A percentile compares a stretch with the other conserved stretches of the same genome.
Evolutionary conservation across 225 moss, liverwort and hornwort species (phyloP).

Genomic region (Marchantia paleacea): DNA sequence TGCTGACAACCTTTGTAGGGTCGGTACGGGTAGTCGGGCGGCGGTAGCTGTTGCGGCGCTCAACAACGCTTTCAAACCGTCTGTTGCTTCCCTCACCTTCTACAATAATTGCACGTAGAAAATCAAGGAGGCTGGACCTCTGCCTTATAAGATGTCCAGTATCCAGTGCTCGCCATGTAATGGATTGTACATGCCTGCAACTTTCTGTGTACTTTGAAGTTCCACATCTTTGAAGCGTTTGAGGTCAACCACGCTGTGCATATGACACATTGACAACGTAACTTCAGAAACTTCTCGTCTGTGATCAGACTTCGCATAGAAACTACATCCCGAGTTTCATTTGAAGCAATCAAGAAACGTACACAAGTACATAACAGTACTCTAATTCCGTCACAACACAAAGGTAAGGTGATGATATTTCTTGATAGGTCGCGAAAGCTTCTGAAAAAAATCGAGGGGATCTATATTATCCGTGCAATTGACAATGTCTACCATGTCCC

Average conservation of each 20-base stretch:
- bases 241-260: background rate
- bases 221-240: background rate
- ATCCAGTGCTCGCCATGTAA: slow-evolving; percentile 80
- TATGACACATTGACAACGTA: background rate
- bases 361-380: background rate
- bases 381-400: too few species aligned
- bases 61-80: slow-evolving; percentile 55
- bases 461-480: background rate
- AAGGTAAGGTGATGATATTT: too few species aligned
- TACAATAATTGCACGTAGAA: slow-evolving; percentile 80
- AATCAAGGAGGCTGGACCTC: slow-evolving; percentile 77
- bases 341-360: background rate
- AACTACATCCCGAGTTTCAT: background rate
- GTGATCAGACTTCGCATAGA: background rate
- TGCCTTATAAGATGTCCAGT: slow-evolving; percentile 71
- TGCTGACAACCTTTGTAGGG: slow-evolving; percentile 73
- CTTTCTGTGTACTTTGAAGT: background rate
- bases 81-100: slow-evolving; percentile 61
- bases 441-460: background rate
- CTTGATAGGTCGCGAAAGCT: background rate
- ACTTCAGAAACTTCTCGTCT: background rate
- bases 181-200: background rate
- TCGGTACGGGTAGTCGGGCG: slow-evolving; percentile 79
- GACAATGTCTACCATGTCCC: background rate
- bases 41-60: slow-evolving; percentile 84